phyloP scores from a whole-genome alignment of 768 basidiomycete species.

The Lanmaoa rubissima region DNA sequence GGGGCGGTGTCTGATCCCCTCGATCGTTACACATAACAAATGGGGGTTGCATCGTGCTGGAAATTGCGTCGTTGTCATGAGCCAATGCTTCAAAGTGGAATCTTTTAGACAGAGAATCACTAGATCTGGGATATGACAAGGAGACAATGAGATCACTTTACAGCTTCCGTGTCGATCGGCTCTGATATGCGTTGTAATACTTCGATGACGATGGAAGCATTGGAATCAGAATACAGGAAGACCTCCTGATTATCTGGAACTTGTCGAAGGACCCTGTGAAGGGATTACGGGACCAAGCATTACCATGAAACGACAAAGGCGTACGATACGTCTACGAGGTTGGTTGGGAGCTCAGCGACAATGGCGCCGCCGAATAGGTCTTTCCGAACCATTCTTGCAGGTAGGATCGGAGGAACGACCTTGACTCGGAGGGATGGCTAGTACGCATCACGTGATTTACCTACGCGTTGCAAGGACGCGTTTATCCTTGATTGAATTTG shows the following conservation, averaged over 20 bases:
- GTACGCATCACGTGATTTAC: constrained; percentile 20
- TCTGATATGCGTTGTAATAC: constrained; percentile 71
- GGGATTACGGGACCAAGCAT: neutral
- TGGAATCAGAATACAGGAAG: constrained; percentile 67
- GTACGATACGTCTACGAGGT: constrained; percentile 84
- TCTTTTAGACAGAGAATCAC: constrained; percentile 41
- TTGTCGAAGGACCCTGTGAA: constrained; percentile 64
- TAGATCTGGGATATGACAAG: neutral
- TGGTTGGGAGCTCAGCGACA: constrained; percentile 48
- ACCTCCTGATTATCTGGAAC: constrained; percentile 96
- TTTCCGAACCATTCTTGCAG: constrained; percentile 11
- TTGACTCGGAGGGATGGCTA: neutral
- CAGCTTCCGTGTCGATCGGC: constrained; percentile 56
- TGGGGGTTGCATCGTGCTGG: constrained; percentile 44
- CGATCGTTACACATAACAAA: constrained; percentile 39
- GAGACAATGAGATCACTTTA: constrained; percentile 49
- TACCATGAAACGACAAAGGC: constrained; percentile 30
- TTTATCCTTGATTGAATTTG: no score
- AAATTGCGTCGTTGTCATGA: constrained; percentile 79
- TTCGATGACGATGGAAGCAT: constrained; percentile 80
- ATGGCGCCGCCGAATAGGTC: constrained; percentile 88
- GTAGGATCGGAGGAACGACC: neutral
- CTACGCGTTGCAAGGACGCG: neutral
- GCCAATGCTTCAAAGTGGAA: constrained; percentile 90
- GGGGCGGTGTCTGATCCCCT: constrained; percentile 53